Base-by-base conservation (phyloP, 495 filamentous ascomycete species). In the Cetradonia linearis region DNA sequence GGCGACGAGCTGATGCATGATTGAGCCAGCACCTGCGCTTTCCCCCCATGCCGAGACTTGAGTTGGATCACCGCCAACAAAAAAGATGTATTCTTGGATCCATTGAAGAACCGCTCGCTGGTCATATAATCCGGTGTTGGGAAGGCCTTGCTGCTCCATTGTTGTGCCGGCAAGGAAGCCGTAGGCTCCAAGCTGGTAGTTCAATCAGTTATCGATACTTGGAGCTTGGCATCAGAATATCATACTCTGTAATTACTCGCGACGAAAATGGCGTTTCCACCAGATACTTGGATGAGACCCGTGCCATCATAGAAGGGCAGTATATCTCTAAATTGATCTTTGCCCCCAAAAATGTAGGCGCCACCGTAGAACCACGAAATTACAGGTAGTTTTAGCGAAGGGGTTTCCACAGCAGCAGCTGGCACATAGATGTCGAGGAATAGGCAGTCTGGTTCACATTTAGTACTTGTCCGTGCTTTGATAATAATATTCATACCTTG, bases 141-240 rank as follows among this genome's bases (percentile, higher is more conserved):
- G 72, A 16, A 69, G 56, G 5, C 70, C 76, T 34, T 80, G 66
- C 6, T 65, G 62, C 48, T 79, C 72, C 62, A 81, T 72, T 1
- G 76, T 74, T 4, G 71, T 70, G 6, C 78, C 79, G 52, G 72
- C 76, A n/a, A 83, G 74, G 49, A 76, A 79, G n/a, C 80, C 80
- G 40, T 73, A 80, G 3, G 77, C 72, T 18, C 79, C 78, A 18
- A 83, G 74, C 73, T 69, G 69, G 69, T 28, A 67, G 71, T 1
- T 62, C 71, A 27, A 71, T 59, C 27, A 65, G 52, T 18, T n/a
- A n/a, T 7, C n/a, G n/a, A n/a, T n/a, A n/a, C n/a, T n/a, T n/a
- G n/a, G n/a, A n/a, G n/a, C 5, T 49, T 37, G 7, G 25, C 1
- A 14, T 5, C 33, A 31, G 20, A 69, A 18, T 27, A 37, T 38